phyloP scores from a whole-genome alignment of 208 protist genomes.

The Herpetomonas samuelpessoai region DNA sequence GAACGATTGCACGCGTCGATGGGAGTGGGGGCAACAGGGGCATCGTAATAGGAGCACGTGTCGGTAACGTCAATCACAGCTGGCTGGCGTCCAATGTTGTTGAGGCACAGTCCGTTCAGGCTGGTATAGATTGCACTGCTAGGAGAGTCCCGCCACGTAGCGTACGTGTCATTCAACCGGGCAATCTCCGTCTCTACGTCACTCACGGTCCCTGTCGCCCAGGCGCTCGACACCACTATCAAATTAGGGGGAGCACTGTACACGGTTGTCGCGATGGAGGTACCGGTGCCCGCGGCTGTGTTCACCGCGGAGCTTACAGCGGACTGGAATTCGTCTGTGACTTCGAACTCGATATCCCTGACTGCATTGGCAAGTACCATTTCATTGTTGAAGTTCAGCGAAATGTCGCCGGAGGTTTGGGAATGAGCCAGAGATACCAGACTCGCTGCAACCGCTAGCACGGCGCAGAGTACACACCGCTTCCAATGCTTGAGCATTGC shows the following conservation, averaged over 20 bases:
- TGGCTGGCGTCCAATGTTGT: constrained; percentile 39
- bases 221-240: constrained; percentile 29
- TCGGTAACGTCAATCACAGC: constrained; percentile 27
- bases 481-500: too few species aligned
- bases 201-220: constrained; percentile 21
- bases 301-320: constrained; percentile 24
- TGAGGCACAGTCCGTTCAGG: constrained; percentile 37
- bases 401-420: too few species aligned
- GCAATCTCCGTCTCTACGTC: constrained; percentile 13
- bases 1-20: constrained; percentile 14
- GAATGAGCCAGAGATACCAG: too few species aligned
- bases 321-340: constrained; percentile 20
- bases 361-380: constrained; percentile 38
- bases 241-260: constrained; percentile 28
- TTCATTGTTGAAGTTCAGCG: constrained; percentile 30
- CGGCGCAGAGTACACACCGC: too few species aligned
- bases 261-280: constrained; percentile 11
- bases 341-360: constrained; percentile 15
- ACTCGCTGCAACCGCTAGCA: too few species aligned
- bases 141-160: constrained; percentile 9
- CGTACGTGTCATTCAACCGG: constrained; percentile 27
- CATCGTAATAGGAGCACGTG: constrained; percentile 27
- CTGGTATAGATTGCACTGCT: constrained; percentile 9
- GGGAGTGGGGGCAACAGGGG: constrained; percentile 4
- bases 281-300: constrained; percentile 8